Evolutionary conservation across 768 basidiomycete genomes (phyloP), one percentile per base, ranked within the genome.

Genomic region (Russula vinacea): DNA sequence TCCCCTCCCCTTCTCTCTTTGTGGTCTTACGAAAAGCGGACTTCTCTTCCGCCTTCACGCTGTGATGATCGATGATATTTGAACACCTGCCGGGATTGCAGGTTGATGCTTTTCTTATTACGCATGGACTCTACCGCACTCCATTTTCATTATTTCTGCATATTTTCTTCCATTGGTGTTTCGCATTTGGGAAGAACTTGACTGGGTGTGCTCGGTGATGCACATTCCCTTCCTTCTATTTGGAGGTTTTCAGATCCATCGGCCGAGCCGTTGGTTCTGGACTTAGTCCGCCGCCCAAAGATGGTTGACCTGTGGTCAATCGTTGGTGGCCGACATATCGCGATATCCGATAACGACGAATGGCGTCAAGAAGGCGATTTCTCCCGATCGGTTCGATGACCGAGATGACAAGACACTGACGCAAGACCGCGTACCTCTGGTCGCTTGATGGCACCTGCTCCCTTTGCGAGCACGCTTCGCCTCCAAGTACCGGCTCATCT

Each of bases 371-470:
- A 84, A 78, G 77, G 83, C 78, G 83, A 83, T 79, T 72, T 70
- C 73, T 74, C 72, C 75, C 80, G 80, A 73, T 71, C 77, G 83
- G 74, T 77, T 83, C 71, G 84, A 84, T 76, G 77, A 70, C 73
- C 75, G 74, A 71, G 68, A 67, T 69, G 80, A 80, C 80, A 81
- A 79, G 84, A 84, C 82, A 81, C 76, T 68, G 80, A 86, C 86
- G 78, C 87, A 88, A 86, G 88, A 89, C 86, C 80, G 76, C 74
- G 73, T 76, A 70, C 69, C 80, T 76, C 37, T 29, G 74, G 77
- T 76, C 69, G 82, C 81, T 83, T 75, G 82, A 84, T n/a, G 82
- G 78, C 78, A 78, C 76, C 75, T 57, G 72, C 79, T 77, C 80
- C 49, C 74, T 77, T 77, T 74, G 79, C 78, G 67, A 58, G 79